Conservation (phyloP, 202 grass and related monocot genomes). For the Cymbopogon flexuosus region DNA sequence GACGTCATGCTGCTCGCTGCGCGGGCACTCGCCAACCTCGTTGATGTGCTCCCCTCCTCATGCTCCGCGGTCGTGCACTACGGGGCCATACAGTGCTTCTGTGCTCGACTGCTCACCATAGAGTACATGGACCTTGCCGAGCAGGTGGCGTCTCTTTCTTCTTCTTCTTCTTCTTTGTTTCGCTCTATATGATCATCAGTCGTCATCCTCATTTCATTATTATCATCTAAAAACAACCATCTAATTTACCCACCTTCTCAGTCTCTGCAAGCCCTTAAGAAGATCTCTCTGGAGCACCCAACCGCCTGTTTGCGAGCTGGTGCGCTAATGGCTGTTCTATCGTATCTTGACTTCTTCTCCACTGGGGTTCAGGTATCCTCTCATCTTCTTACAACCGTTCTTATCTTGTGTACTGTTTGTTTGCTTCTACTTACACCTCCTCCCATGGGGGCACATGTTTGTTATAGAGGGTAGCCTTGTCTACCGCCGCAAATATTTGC, state of each 20-base stretch:
- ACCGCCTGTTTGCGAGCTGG: conserved; percentile 46
- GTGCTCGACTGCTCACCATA: conserved; percentile 56
- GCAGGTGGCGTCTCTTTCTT: conserved; percentile 24
- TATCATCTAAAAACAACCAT: background rate
- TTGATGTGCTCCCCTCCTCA: conserved; percentile 50
- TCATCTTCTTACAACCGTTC: background rate
- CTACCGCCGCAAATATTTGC: conserved; percentile 59
- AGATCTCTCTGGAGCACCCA: conserved; percentile 58
- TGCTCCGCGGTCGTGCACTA: conserved; percentile 59
- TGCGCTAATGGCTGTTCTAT: conserved; percentile 52
- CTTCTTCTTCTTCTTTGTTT: background rate
- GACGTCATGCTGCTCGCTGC: conserved; percentile 65
- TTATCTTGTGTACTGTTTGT: background rate
- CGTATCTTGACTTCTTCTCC: conserved; percentile 55
- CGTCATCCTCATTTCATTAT: background rate
- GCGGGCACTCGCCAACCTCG: conserved; percentile 52
- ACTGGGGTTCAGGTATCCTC: conserved; percentile 44
- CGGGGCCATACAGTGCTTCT: conserved; percentile 48
- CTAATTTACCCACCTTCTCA: background rate
- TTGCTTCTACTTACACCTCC: conserved; percentile 22
- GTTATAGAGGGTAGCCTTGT: conserved; percentile 52
- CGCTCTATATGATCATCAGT: background rate
- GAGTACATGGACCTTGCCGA: conserved; percentile 78
- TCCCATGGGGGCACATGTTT: background rate
- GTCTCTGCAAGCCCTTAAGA: conserved; percentile 71